Evolutionary conservation across 2,329 filamentous ascomycete species (phyloP).

Genomic region (Emydomyces testavorans): DNA sequence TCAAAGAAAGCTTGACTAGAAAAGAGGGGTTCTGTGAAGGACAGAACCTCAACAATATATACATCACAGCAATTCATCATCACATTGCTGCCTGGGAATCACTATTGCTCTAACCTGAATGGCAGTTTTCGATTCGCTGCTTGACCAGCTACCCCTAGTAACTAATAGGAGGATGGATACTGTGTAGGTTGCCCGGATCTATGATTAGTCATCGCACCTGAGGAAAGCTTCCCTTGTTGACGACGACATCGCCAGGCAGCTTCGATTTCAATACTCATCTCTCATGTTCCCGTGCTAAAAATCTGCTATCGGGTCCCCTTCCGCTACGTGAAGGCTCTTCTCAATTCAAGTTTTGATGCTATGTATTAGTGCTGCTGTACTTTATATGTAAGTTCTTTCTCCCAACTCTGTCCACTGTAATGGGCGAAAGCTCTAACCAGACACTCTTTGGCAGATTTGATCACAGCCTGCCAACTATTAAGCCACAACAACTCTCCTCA

Average conservation of each 20-base stretch:
- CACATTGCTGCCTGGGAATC: too few relatives aligned
- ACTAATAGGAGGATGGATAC: too few relatives aligned
- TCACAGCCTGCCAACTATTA: neutral
- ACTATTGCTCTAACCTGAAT: too few relatives aligned
- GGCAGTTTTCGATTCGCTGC: too few relatives aligned
- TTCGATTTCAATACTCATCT: neutral
- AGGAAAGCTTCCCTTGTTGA: neutral
- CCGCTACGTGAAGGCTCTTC: neutral
- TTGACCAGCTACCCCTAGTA: too few relatives aligned
- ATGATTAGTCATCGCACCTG: neutral
- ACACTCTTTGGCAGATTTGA: conserved; percentile 2
- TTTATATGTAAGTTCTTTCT: neutral
- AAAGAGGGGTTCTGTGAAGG: too few relatives aligned
- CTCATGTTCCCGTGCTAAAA: neutral
- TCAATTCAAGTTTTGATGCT: neutral
- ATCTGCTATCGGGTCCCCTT: neutral
- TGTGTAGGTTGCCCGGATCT: too few relatives aligned
- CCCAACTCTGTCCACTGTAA: neutral
- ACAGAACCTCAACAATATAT: too few relatives aligned
- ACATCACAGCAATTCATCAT: too few relatives aligned
- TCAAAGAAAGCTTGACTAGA: too few relatives aligned
- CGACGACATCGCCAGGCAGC: conserved; percentile 5
- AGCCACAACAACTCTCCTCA: neutral
- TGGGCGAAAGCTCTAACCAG: neutral
- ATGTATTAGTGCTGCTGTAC: neutral